Conservation (phyloP, 163 green algal genomes). For the Trebouxiophyceae sp. region DNA sequence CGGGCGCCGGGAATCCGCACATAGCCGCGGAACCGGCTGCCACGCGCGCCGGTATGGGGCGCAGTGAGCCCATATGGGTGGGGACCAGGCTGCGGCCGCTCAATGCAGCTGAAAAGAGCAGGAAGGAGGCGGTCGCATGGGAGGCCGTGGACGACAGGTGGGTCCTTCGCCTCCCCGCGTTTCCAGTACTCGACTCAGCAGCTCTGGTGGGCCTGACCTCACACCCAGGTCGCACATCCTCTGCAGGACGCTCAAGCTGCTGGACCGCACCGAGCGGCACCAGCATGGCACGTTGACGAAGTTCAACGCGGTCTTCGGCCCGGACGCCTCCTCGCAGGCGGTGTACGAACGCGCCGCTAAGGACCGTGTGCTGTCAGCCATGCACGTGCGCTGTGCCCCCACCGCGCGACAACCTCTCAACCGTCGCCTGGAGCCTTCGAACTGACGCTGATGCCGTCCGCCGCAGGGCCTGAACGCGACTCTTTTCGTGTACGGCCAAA, state of each 20-base stretch:
- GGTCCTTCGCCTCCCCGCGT: background rate
- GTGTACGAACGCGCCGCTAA: constrained; percentile 7
- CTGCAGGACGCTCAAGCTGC: background rate
- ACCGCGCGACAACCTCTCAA: background rate
- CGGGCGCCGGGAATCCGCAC: background rate
- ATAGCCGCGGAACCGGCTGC: too few species aligned
- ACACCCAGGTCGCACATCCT: background rate
- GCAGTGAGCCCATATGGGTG: constrained; percentile 2
- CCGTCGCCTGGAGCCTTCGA: background rate
- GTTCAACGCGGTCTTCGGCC: constrained; percentile 4
- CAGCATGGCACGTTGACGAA: background rate
- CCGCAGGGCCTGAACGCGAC: constrained; percentile 81
- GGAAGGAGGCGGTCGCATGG: background rate
- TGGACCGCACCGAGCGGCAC: too few species aligned
- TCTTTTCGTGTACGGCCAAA: constrained; percentile 94
- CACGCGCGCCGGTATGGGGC: too few species aligned
- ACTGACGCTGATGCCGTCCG: background rate
- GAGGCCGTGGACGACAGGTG: background rate
- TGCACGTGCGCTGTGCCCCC: constrained; percentile 1
- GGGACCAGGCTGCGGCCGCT: background rate
- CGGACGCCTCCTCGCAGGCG: background rate
- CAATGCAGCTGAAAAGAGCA: background rate
- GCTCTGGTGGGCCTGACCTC: background rate
- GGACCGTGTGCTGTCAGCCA: constrained; percentile 9
- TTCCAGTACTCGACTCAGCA: too few species aligned